Conservation (phyloP, 1,284 basidiomycete genomes). For the Irpex sp. region DNA sequence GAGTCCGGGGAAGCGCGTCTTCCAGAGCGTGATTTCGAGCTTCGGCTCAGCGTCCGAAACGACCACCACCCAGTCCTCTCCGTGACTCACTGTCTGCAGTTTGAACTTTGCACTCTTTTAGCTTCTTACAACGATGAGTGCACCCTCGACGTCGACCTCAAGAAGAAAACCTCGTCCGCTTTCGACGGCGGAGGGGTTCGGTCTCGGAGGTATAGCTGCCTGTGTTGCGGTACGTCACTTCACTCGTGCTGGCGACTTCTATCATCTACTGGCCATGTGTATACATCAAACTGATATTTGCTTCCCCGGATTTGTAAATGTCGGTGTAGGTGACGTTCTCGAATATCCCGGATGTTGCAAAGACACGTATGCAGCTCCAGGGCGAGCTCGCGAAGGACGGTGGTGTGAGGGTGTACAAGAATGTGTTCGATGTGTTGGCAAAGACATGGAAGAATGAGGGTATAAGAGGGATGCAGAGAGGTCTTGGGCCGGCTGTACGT, state of each 20-base stretch:
- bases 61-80: not conserved
- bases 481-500: conserved; percentile 85
- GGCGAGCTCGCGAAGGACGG: conserved; percentile 84
- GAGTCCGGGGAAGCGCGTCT: no score
- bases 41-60: not conserved
- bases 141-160: conserved; percentile 8
- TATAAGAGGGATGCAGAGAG: conserved; percentile 86
- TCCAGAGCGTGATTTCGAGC: not conserved
- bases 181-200: conserved; percentile 74
- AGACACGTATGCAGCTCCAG: conserved; percentile 92
- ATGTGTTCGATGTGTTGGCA: conserved; percentile 79
- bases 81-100: not conserved
- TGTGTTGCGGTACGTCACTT: conserved; percentile 67
- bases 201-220: conserved; percentile 86
- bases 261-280: not conserved
- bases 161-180: conserved; percentile 31
- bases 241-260: not conserved
- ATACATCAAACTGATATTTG: not conserved
- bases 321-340: conserved; percentile 69
- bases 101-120: not conserved
- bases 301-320: not conserved
- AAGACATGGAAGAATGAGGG: conserved; percentile 95
- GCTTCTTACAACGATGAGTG: conserved; percentile 16
- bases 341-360: conserved; percentile 88
- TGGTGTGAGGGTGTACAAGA: conserved; percentile 81